Percentiles rank a stretch among this genome's conserved stretches.
Evolutionary conservation across 768 basidiomycete genomes (phyloP).

Genomic region (Termitomyces bulborhizus): DNA sequence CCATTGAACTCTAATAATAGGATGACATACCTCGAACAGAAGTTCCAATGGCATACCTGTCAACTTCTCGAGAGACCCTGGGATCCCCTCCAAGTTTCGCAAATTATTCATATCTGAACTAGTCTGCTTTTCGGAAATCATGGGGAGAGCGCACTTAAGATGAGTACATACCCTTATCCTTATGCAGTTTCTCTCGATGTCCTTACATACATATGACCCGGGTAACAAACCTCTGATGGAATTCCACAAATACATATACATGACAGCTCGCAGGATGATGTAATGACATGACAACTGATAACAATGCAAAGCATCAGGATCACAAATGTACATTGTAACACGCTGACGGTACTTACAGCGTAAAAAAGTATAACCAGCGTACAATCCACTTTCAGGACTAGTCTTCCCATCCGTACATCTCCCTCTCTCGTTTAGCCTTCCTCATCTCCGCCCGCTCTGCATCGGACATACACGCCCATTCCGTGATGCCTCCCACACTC

Average conservation of each 20-base stretch:
- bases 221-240: not conserved
- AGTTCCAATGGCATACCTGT: constrained; percentile 21
- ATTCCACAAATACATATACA: not conserved
- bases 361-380: not conserved
- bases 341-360: no score
- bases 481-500: constrained; percentile 60
- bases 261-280: not conserved
- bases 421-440: constrained; percentile 56
- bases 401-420: constrained; percentile 56
- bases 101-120: not conserved
- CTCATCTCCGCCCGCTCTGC: constrained; percentile 47
- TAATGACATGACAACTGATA: not conserved
- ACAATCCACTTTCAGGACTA: constrained; percentile 15
- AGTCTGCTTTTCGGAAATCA: not conserved
- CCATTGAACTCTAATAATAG: not conserved
- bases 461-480: constrained; percentile 43
- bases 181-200: not conserved
- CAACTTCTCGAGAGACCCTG: constrained; percentile 6
- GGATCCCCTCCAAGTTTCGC: not conserved
- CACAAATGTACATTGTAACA: not conserved
- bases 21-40: constrained; percentile 22
- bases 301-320: not conserved
- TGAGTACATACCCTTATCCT: not conserved
- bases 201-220: not conserved
- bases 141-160: not conserved